Conservation (phyloP, 768 basidiomycete species). For the Pulveroboletus ravenelii region DNA sequence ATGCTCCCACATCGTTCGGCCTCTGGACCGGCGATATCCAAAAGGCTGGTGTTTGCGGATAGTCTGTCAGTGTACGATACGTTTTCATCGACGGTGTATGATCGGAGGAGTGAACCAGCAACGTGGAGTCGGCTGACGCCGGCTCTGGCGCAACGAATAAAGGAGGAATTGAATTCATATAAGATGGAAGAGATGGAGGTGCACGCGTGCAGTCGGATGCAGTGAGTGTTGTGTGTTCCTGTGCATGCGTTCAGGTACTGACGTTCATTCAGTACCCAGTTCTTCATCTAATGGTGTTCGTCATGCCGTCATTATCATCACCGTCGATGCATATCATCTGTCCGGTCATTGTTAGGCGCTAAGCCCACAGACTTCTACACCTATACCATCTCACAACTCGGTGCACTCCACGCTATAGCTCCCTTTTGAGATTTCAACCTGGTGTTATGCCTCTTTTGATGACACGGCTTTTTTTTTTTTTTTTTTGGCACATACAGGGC, state of each 20-base stretch:
- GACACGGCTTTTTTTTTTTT: constrained; percentile 15
- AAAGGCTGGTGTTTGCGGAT: constrained; percentile 82
- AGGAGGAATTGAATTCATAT: constrained; percentile 96
- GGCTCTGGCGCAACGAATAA: constrained; percentile 91
- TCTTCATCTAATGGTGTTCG: constrained; percentile 63
- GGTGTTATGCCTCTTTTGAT: constrained; percentile 23
- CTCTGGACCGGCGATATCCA: constrained; percentile 68
- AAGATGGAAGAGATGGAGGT: constrained; percentile 99
- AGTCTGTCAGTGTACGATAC: constrained; percentile 96
- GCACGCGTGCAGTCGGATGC: constrained; percentile 85
- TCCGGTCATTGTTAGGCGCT: constrained; percentile 24
- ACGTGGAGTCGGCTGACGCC: constrained; percentile 97
- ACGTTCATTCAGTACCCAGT: constrained; percentile 63
- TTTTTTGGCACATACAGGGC: constrained; percentile 4
- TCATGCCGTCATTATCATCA: constrained; percentile 17
- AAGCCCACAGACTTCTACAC: constrained; percentile 27
- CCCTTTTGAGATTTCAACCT: constrained; percentile 15
- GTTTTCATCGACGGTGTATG: constrained; percentile 88
- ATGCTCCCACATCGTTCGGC: constrained; percentile 68
- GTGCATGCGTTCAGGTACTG: background rate
- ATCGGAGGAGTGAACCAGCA: constrained; percentile 91
- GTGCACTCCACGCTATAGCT: constrained; percentile 20
- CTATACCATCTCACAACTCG: constrained; percentile 17
- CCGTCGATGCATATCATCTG: constrained; percentile 26
- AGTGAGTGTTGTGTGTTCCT: constrained; percentile 49